These are phyloP conservation scores for Oryza brachyantha DNA, from an alignment of 176 grass and related monocot genomes.

Conservation along the genomic window DNA sequence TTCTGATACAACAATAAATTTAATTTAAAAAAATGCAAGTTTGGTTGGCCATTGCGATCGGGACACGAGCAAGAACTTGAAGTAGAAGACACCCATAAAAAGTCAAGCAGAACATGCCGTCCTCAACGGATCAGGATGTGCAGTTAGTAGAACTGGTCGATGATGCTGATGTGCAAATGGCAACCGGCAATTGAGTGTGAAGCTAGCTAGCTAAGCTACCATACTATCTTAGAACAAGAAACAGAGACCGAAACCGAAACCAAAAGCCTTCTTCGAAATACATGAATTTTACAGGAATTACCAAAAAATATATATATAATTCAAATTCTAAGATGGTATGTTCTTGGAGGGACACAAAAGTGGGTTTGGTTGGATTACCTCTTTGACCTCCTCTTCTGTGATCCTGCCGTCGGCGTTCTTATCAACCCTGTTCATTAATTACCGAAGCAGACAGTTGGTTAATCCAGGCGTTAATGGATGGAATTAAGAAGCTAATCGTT, in stretches of 20 bases:
- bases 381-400: conserved; percentile 76
- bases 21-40: no score
- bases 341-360: not conserved
- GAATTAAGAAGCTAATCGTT: no score
- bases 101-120: conserved; percentile 13
- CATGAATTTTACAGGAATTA: not conserved
- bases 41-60: not conserved
- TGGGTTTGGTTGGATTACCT: conserved; percentile 27
- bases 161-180: conserved; percentile 7
- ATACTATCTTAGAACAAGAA: not conserved
- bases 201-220: not conserved
- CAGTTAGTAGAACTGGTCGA: not conserved
- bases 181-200: not conserved
- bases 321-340: not conserved
- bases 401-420: conserved; percentile 92
- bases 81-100: not conserved
- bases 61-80: not conserved
- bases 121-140: not conserved
- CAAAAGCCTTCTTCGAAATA: not conserved
- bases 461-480: not conserved
- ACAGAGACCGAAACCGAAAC: not conserved
- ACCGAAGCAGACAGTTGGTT: not conserved
- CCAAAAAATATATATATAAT: no score
- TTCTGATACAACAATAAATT: not conserved
- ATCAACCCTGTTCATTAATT: conserved; percentile 61